These are phyloP conservation scores for Rauvolfia tetraphylla DNA, from an alignment of 257 asterid genomes.

Conservation along the genomic window DNA sequence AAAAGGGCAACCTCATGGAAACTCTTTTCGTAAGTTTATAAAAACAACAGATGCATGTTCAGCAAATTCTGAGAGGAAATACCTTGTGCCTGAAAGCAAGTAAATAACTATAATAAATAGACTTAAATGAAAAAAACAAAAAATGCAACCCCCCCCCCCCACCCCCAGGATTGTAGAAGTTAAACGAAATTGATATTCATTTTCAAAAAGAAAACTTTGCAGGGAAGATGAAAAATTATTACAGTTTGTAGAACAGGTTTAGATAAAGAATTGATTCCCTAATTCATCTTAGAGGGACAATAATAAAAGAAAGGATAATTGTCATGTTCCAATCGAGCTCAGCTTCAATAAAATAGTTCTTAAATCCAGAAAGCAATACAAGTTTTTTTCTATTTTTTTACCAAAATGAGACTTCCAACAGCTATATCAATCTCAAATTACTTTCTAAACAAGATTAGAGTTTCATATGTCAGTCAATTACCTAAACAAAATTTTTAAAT, in stretches of 20 bases:
- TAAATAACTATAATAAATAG: background rate
- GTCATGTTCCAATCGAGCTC: background rate
- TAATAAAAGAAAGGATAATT: too few species aligned
- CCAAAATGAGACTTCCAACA: background rate
- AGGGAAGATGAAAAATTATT: background rate
- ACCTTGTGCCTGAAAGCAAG: background rate
- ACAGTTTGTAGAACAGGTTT: background rate
- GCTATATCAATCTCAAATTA: background rate
- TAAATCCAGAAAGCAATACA: background rate
- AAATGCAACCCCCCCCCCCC: too few species aligned
- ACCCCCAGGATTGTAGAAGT: background rate
- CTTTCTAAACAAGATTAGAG: background rate
- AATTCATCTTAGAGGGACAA: background rate
- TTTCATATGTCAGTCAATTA: too few species aligned
- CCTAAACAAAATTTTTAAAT: too few species aligned
- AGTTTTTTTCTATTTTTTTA: too few species aligned
- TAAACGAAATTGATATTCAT: background rate
- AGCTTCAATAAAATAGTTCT: background rate
- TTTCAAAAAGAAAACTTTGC: background rate
- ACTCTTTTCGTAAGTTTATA: background rate
- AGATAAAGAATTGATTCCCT: background rate
- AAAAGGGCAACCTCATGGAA: background rate
- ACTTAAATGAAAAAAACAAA: too few species aligned
- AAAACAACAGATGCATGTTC: background rate
- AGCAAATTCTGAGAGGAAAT: constrained; percentile 1